Evolutionary conservation across 441 rosid genomes (phyloP).

Genomic region (Melastoma candidum): DNA sequence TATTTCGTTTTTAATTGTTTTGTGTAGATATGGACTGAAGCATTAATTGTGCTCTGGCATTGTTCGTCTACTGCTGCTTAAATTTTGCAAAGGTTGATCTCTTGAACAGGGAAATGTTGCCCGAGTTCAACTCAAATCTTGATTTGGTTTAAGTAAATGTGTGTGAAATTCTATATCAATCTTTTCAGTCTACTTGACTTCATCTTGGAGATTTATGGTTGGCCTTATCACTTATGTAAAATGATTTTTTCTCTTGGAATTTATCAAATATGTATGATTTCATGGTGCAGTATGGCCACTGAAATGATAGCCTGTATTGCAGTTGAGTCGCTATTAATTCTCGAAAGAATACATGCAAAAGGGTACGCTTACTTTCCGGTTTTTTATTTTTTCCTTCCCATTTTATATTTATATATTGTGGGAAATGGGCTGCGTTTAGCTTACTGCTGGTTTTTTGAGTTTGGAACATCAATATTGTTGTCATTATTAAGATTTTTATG

Average conservation of each 20-base stretch:
- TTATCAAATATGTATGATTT: slow-evolving; percentile 9
- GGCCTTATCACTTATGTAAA: background rate
- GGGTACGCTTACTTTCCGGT: slow-evolving; percentile 40
- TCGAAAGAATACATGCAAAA: slow-evolving; percentile 92
- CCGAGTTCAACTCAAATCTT: too few relatives aligned
- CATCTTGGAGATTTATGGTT: too few relatives aligned
- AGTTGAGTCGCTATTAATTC: slow-evolving; percentile 82
- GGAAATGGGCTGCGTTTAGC: too few relatives aligned
- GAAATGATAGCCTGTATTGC: slow-evolving; percentile 99
- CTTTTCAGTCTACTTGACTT: too few relatives aligned
- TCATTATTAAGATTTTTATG: too few relatives aligned
- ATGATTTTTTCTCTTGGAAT: slow-evolving; percentile 2
- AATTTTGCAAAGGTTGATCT: too few relatives aligned
- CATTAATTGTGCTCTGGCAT: too few relatives aligned
- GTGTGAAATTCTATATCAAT: too few relatives aligned
- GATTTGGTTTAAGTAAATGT: too few relatives aligned
- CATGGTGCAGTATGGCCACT: slow-evolving; percentile 59
- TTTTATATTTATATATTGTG: slow-evolving; percentile 3
- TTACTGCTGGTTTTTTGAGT: slow-evolving; percentile 3
- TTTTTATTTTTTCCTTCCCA: background rate
- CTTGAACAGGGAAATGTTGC: too few relatives aligned
- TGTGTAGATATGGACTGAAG: background rate
- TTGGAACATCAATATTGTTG: too few relatives aligned
- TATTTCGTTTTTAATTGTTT: background rate
- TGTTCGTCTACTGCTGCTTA: too few relatives aligned